Evolutionary conservation across 768 basidiomycete genomes (phyloP).

Genomic region (Lepiota brunneoincarnata): DNA sequence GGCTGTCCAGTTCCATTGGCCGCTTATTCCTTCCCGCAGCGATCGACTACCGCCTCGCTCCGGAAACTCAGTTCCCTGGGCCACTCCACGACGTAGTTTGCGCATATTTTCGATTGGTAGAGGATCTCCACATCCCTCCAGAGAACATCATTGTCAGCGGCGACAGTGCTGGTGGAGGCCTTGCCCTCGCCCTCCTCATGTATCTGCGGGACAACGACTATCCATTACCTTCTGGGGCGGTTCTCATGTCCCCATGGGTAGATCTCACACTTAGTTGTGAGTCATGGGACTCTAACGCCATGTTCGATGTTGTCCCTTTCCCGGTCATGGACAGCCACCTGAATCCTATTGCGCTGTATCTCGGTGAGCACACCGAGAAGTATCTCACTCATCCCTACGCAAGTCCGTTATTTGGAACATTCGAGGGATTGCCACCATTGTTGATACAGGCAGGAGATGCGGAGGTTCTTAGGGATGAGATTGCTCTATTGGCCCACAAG

Average conservation of each 20-base stretch:
- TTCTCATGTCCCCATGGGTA: conserved; percentile 91
- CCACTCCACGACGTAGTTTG: conserved; percentile 82
- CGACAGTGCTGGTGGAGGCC: conserved; percentile 92
- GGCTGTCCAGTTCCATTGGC: neutral
- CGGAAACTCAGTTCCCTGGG: conserved; percentile 92
- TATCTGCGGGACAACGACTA: conserved; percentile 93
- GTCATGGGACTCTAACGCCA: conserved; percentile 94
- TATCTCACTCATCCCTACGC: conserved; percentile 97
- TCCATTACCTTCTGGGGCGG: conserved; percentile 78
- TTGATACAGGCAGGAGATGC: conserved; percentile 92
- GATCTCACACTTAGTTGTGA: conserved; percentile 97
- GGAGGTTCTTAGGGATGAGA: conserved; percentile 94
- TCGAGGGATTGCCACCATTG: conserved; percentile 82
- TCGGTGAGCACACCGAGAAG: conserved; percentile 74
- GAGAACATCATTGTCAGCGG: conserved; percentile 88
- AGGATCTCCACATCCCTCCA: conserved; percentile 87
- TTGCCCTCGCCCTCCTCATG: conserved; percentile 83
- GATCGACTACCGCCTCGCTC: conserved; percentile 93
- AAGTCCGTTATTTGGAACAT: conserved; percentile 90
- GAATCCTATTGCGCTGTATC: conserved; percentile 92
- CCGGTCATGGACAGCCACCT: conserved; percentile 79
- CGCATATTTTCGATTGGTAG: conserved; percentile 82
- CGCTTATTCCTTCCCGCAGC: conserved; percentile 43
- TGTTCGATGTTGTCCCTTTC: conserved; percentile 79
- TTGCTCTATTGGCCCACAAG: conserved; percentile 89